Evolutionary conservation across 78 protist species (phyloP).

Genomic region (Dictyostelium brefeldianum): DNA sequence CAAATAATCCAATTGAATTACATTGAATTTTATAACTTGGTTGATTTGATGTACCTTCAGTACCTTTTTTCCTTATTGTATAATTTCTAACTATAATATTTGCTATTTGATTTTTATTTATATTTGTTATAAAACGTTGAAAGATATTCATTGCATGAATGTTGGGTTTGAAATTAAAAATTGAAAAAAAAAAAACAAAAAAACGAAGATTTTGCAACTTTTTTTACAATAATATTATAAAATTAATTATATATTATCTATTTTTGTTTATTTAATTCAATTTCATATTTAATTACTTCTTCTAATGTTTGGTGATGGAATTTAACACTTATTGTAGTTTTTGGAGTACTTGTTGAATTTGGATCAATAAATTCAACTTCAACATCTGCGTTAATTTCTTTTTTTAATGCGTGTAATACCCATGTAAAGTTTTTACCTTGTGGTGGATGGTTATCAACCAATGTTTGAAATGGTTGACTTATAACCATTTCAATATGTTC

Average conservation of each 20-base stretch:
- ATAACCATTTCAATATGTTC: slow-evolving; percentile 65
- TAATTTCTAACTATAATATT: too few species aligned
- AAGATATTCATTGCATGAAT: too few species aligned
- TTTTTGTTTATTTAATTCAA: too few species aligned
- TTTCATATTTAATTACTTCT: background rate
- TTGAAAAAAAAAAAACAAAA: too few species aligned
- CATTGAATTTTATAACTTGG: slow-evolving; percentile 13
- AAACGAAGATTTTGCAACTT: too few species aligned
- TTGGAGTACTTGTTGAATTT: background rate
- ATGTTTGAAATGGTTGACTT: background rate
- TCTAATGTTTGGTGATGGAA: slow-evolving; percentile 71
- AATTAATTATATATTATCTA: too few species aligned
- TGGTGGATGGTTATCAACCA: background rate
- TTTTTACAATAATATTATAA: too few species aligned
- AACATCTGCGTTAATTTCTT: slow-evolving; percentile 47
- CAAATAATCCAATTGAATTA: slow-evolving; percentile 70
- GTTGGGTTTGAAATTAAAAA: too few species aligned
- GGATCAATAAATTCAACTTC: slow-evolving; percentile 52
- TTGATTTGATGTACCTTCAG: background rate
- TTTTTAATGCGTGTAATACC: slow-evolving; percentile 24
- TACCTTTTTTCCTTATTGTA: too few species aligned
- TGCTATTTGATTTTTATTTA: too few species aligned
- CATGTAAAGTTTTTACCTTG: background rate
- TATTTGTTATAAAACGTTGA: too few species aligned
- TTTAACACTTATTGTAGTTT: slow-evolving; percentile 56